Base-by-base conservation (phyloP, 805 yeast species). In the Clavispora santaluciae region DNA sequence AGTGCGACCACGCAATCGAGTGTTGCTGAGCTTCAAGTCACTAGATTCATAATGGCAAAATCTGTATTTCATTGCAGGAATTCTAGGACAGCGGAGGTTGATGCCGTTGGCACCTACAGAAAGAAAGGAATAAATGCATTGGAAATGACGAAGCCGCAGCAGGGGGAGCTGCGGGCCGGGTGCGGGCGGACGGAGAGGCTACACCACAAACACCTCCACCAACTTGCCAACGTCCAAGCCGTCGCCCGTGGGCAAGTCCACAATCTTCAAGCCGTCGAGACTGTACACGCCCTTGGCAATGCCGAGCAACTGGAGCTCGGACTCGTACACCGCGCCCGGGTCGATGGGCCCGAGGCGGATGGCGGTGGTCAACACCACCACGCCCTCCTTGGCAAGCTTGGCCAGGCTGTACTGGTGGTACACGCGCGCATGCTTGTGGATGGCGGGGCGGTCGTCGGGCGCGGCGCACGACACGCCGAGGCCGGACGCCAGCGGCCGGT, bases 181-280 rank as follows among this genome's bases (percentile, higher is more conserved):
- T n/a, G 13, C 17, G 11, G n/a, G n/a, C n/a, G n/a, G 26, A 11
- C 26, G 26, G 17, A 20, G 10, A 18, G 11, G 16, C 44, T 50
- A 61, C 31, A 64, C 64, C 7, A 85, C 87, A 41, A 80, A 72
- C 2, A 86, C 84, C 51, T 84, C 89, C 26, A 86, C 66, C 39
- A 85, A 62, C 43, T 77, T 73, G 1, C 88, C 89, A 55, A 86
- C 81, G 45, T 80, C 89, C 46, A 80, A 70, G 1, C 78, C 74
- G 42, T 84, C 90, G 3, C 90, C 87, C 15, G 79, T 72, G 26
- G 57, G 53, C 9, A 78, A 64, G 53, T 86, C 95, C 35, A 80
- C 71, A 11, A 86, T 66, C 42, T 75, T 75, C n/a, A 83, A 71
- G 2, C 86, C 88, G 40, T 75, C 79, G 16, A 86, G 60, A 33